Percentiles rank a stretch among this genome's conserved stretches.
Conservation (phyloP, 1,284 basidiomycete species). For the Fomitopsis palustris region DNA sequence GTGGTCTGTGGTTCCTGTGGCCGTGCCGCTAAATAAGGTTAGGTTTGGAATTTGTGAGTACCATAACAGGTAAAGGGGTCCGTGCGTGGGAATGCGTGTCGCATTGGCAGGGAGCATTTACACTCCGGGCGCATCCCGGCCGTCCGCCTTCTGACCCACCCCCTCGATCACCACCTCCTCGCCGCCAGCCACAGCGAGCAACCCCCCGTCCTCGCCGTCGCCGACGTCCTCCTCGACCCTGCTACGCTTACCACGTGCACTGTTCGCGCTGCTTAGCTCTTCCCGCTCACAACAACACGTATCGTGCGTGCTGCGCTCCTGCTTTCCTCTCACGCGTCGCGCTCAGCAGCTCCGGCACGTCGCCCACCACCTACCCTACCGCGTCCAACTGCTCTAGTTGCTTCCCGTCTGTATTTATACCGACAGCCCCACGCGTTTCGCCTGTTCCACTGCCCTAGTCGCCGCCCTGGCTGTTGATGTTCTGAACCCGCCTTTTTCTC, state of each 20-base stretch:
- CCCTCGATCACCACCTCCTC: constrained; percentile 30
- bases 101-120: constrained; percentile 22
- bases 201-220: constrained; percentile 25
- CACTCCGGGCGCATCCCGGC: constrained; percentile 27
- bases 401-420: constrained; percentile 31
- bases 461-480: constrained; percentile 33
- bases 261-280: constrained; percentile 7
- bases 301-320: constrained; percentile 14
- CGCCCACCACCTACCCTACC: constrained; percentile 26
- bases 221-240: constrained; percentile 18
- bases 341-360: constrained; percentile 20
- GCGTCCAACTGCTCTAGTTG: constrained; percentile 25
- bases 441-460: constrained; percentile 24
- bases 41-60: constrained; percentile 21
- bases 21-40: constrained; percentile 21
- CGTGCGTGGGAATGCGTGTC: constrained; percentile 25
- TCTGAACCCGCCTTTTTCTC: constrained; percentile 27
- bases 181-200: constrained; percentile 31
- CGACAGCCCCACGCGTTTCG: constrained; percentile 23
- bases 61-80: constrained; percentile 20
- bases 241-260: constrained; percentile 11
- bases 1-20: constrained; percentile 14
- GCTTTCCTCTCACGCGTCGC: constrained; percentile 30
- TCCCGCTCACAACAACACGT: constrained; percentile 13
- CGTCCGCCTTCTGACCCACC: constrained; percentile 34